Conservation (phyloP, 2,329 filamentous ascomycete species). For the Ophiocordyceps camponoti-floridani region DNA sequence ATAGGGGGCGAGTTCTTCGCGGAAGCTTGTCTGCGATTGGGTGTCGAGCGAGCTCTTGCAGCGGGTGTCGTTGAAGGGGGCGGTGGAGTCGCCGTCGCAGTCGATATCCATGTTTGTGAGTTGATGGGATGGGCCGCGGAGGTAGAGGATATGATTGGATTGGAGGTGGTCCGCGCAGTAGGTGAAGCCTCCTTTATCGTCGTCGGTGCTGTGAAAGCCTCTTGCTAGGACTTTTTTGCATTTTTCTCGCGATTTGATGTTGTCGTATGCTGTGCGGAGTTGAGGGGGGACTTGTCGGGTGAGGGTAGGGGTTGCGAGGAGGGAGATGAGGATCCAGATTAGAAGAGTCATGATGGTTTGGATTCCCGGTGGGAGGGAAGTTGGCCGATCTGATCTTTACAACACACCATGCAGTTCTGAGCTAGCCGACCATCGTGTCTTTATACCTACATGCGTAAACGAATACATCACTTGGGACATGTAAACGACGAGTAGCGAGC, state of each 20-base stretch:
- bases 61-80: slow-evolving; percentile 21
- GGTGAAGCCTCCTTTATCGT: slow-evolving; percentile 16
- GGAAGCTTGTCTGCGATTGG: slow-evolving; percentile 29
- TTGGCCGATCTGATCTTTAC: no score
- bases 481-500: no score
- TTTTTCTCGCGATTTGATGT: slow-evolving; percentile 15
- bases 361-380: no score
- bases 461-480: no score
- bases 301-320: background rate
- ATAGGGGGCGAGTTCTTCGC: slow-evolving; percentile 17
- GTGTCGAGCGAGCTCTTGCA: slow-evolving; percentile 25
- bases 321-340: background rate
- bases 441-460: no score
- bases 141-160: slow-evolving; percentile 25
- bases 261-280: no score
- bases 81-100: slow-evolving; percentile 29
- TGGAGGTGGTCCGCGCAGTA: slow-evolving; percentile 29
- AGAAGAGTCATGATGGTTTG: no score
- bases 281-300: slow-evolving; percentile 16
- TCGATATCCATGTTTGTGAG: slow-evolving; percentile 40
- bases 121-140: slow-evolving; percentile 21
- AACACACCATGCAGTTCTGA: no score
- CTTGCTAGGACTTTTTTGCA: slow-evolving; percentile 19
- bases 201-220: slow-evolving; percentile 21
- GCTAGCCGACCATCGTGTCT: no score